Evolutionary conservation across 441 rosid species (phyloP), one percentile per base, ranked within the genome.

Genomic region (Populus hybrid): DNA sequence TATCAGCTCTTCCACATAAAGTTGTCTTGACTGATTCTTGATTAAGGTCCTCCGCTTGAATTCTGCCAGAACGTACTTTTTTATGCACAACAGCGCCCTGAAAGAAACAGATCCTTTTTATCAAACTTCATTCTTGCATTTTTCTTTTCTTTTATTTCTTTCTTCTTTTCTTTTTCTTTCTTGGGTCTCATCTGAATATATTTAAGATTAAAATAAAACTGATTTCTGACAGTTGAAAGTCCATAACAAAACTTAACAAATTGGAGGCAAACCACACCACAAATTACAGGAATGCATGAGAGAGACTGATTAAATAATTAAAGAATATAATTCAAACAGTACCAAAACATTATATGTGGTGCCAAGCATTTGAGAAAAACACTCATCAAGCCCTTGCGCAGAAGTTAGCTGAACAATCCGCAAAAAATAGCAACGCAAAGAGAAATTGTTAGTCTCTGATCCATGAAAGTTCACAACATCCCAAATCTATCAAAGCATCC

Each of bases 1-100:
- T 80, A 72, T 87, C 90, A 77, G 83, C 73, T 85, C 82, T 86
- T 81, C 88, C 90, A 80, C 75, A 76, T 72, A 88, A 70, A 83
- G 85, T 85, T 76, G 83, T 79, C 79, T 83, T 83, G 67, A 80
- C 78, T 26, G 81, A 71, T 73, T 90, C 85, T 89, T 87, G 80
- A 80, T 77, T 80, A 73, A 80, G 69, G 64, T 76, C 81, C 73
- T 82, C 80, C 4, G 67, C 84, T 79, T 67, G 78, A 77, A 79
- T 86, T 83, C 78, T 88, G 82, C 84, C 88, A 76, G 84, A 80
- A 82, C 18, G 83, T 65, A 59, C 77, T 67, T 80, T 90, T 81
- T 88, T 85, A 36, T 83, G 86, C 81, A 89, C 72, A 78, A 85
- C 75, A 82, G 81, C 82, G 76, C 91, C 66, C 66, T 63, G 66